A percentile compares a stretch with the other conserved stretches of the same genome.
Conservation (phyloP, 2,329 filamentous ascomycete species). For the Fusarium concolor region DNA sequence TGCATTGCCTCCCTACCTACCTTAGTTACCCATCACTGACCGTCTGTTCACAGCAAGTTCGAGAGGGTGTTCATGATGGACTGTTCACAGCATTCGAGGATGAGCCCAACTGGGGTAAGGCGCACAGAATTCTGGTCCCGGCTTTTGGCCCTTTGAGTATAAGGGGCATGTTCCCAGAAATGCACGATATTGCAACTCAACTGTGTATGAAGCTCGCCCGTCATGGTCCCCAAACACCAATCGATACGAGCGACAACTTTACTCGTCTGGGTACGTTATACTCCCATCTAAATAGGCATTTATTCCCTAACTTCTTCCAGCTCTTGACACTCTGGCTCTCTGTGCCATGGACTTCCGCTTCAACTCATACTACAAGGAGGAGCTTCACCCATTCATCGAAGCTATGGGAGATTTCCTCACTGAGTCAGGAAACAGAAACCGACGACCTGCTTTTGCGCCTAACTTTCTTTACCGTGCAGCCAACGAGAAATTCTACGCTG, state of each 20-base stretch:
- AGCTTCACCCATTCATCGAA: conserved; percentile 76
- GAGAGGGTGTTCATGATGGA: conserved; percentile 72
- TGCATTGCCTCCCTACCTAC: no score
- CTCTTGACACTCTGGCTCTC: conserved; percentile 77
- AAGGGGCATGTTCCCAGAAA: conserved; percentile 74
- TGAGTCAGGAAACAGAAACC: conserved; percentile 64
- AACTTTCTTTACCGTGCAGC: conserved; percentile 60
- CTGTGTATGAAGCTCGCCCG: conserved; percentile 76
- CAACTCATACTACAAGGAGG: conserved; percentile 78
- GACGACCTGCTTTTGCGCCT: conserved; percentile 59
- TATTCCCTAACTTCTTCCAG: conserved; percentile 42
- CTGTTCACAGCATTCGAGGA: conserved; percentile 70
- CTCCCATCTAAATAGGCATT: no score
- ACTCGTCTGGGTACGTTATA: conserved; percentile 64
- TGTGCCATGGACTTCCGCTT: conserved; percentile 79
- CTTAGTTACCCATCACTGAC: conserved; percentile 7
- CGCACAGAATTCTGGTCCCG: conserved; percentile 73
- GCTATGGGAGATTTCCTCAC: conserved; percentile 74
- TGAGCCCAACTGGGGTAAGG: conserved; percentile 74
- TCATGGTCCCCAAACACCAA: conserved; percentile 66
- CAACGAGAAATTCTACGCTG: conserved; percentile 63
- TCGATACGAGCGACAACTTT: conserved; percentile 74
- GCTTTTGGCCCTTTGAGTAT: conserved; percentile 78
- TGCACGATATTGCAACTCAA: conserved; percentile 75
- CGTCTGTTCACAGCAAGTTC: conserved; percentile 56